Percentiles rank a stretch among this genome's conserved stretches.
These are phyloP conservation scores for Diaporthe nobilis DNA, from an alignment of 2,329 filamentous ascomycete species.

Conservation along the genomic window DNA sequence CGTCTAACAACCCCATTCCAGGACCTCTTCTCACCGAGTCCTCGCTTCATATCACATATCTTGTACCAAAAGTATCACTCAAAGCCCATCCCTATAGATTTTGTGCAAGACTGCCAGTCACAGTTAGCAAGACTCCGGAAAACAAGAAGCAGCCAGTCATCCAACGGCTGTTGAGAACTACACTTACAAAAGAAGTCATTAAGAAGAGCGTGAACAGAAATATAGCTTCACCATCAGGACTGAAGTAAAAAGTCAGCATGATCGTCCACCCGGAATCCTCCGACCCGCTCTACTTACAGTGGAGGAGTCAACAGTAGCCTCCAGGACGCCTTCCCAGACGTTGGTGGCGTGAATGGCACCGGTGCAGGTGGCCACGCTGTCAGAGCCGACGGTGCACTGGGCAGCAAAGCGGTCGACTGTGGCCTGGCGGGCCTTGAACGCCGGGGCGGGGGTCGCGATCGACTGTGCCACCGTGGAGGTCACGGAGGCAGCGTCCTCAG, in stretches of 20 bases:
- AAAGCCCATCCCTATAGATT: not conserved
- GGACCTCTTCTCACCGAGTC: too few species aligned
- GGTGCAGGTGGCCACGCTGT: conserved; percentile 23
- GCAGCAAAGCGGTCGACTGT: not conserved
- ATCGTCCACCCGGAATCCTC: too few species aligned
- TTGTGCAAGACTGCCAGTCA: not conserved
- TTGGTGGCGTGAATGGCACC: conserved; percentile 19
- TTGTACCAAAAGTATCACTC: not conserved
- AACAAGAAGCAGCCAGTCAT: not conserved
- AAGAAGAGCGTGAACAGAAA: not conserved
- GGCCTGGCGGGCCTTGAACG: not conserved
- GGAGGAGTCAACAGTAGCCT: conserved; percentile 11
- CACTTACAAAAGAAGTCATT: not conserved
- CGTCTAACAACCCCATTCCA: not conserved
- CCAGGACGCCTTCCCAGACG: not conserved
- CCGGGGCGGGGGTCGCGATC: not conserved
- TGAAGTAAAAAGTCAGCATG: not conserved
- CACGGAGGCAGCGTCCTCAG: not conserved
- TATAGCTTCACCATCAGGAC: not conserved
- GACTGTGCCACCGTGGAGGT: not conserved
- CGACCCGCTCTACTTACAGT: not conserved
- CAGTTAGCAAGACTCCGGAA: not conserved
- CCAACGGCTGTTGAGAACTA: too few species aligned
- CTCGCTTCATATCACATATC: not conserved
- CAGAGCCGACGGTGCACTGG: conserved; percentile 7